phyloP scores from a whole-genome alignment of 768 basidiomycete genomes.

The Leccinum sublutescens region DNA sequence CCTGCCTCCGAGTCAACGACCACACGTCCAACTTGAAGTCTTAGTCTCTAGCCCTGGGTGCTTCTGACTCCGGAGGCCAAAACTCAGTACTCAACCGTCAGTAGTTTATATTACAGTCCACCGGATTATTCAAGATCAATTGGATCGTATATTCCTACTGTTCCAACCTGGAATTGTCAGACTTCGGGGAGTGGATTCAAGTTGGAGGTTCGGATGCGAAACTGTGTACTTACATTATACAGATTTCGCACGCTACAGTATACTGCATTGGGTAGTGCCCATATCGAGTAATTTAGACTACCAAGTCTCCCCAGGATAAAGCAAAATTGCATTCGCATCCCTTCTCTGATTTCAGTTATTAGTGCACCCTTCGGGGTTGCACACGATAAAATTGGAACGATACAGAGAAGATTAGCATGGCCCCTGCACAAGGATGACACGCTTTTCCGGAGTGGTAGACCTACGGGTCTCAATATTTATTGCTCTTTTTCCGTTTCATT shows the following conservation, averaged over 20 bases:
- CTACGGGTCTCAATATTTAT: conserved; percentile 45
- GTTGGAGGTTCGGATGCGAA: too few relatives aligned
- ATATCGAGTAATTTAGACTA: not conserved
- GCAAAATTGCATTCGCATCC: conserved; percentile 14
- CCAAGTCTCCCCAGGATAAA: conserved; percentile 20
- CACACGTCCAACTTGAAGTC: too few relatives aligned
- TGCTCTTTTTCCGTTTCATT: conserved; percentile 14
- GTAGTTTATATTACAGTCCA: not conserved
- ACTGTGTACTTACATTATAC: too few relatives aligned
- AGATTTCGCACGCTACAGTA: not conserved
- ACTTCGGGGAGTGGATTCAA: too few relatives aligned
- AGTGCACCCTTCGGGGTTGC: conserved; percentile 86
- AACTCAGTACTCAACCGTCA: not conserved
- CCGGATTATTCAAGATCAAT: not conserved
- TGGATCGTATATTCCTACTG: not conserved
- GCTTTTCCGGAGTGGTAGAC: conserved; percentile 90
- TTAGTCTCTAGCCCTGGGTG: too few relatives aligned
- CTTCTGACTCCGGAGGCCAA: too few relatives aligned
- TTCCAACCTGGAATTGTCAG: too few relatives aligned
- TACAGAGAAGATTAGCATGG: conserved; percentile 99
- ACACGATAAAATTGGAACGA: conserved; percentile 99
- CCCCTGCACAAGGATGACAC: conserved; percentile 99
- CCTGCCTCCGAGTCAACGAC: too few relatives aligned
- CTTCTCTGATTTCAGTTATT: not conserved
- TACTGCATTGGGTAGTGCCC: not conserved